Evolutionary conservation across 2,329 filamentous ascomycete species (phyloP), one percentile per base, ranked within the genome.

Genomic region (Acrocalymma vagum): DNA sequence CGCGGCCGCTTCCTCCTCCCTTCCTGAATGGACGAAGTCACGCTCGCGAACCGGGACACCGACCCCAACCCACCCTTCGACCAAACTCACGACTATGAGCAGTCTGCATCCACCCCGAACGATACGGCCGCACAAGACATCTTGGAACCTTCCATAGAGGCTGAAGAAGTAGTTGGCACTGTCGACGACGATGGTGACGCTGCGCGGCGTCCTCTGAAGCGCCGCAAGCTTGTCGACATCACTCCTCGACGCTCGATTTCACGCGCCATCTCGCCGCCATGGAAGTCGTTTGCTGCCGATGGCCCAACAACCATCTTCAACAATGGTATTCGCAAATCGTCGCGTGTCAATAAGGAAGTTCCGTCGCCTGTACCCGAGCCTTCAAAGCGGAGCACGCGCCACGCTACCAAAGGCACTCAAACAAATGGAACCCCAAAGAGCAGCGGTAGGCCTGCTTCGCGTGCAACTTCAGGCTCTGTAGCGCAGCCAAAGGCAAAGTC

Each of bases 261-360:
- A 48, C 70, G 76, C 72, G 73, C 76, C 37, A 78, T 80, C 45
- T 97, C 93, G 50, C 94, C 94, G 53, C 94, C 94, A 15, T 99
- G 94, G 94, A 97, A 94, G 75, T 89, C 84, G 62, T 81, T 88
- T 49, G 81, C 81, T 44, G 90, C 88, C 26, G 88, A 95, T 18
- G 94, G 94, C 0, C 94, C 94, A 15, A 94, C 93, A 3, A 87
- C 88, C 1, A 92, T 95, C 65, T 81, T 87, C 29, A 77, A 82
- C 64, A 79, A 82, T 63, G 83, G 83, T 25, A 77, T 77, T 52
- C 75, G 83, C 45, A 83, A 81, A 66, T 86, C 83, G 29, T 79
- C 81, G 32, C 74, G 83, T 55, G 79, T 81, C 37, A 81, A 79
- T 56, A 58, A 49, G 29, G 63, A 67, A 1, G 42, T 58, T 14